Base-by-base conservation (phyloP, 805 yeast genomes). In the Cyberlindnera saturnus region DNA sequence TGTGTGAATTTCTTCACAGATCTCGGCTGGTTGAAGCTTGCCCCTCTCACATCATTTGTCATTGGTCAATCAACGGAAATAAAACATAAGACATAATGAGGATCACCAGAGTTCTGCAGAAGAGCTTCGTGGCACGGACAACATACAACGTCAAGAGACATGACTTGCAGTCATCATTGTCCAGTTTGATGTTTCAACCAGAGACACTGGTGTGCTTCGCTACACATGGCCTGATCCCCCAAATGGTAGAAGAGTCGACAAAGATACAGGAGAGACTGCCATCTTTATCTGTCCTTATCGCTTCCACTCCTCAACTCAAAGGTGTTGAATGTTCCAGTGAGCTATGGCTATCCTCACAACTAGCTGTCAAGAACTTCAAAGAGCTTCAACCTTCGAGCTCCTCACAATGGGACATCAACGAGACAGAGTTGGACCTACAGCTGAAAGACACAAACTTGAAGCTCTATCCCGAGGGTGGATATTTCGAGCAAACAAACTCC, bases 231-330 rank as follows among this genome's bases (percentile, higher is more conserved):
- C 16, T n/a, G 29, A 31, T 38, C n/a, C 20, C 40, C 2, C 34
- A n/a, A 17, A 17, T 38, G n/a, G 40, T 31, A 26, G 40, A 38
- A 14, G 29, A 38, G 10, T 31, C 40, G 28, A 30, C 34, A 31
- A 13, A 13, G 17, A 14, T 38, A 26, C 40, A 38, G 15, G 29
- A 30, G 16, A n/a, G 20, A 20, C 11, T 11, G 7, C 40, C 40
- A 5, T n/a, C 14, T 18, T 34, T 38, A n/a, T 30, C 40, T 11
- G 40, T 38, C 29, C 17, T 38, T n/a, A 38, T 31, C n/a, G 40
- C 40, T 4, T 38, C 40, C 13, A 30, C 17, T 6, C 29, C 34
- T 31, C 17, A n/a, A 11, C 31, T 23, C 34, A 26, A 26, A 14
- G 40, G 40, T 8, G 29, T 19, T 6, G 40, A 38, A 15, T 18